Percentiles rank a stretch among this genome's conserved stretches.
phyloP scores from a whole-genome alignment of 2,329 filamentous ascomycete genomes.

The Cordyceps fumosorosea region DNA sequence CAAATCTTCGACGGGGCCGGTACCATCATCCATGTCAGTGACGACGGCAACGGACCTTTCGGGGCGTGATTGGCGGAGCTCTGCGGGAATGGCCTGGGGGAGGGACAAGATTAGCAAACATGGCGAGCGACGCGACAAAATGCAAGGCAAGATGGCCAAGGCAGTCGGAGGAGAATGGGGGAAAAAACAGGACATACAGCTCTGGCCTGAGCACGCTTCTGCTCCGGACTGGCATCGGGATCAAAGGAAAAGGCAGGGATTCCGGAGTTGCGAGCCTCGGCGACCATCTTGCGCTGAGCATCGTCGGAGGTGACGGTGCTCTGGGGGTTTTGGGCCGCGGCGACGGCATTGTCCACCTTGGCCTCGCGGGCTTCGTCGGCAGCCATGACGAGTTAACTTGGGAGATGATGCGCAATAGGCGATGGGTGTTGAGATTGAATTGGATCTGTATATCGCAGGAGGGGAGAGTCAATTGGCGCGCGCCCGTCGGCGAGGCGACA shows the following conservation, averaged over 20 bases:
- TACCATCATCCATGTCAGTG: conserved; percentile 72
- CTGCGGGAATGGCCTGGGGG: conserved; percentile 30
- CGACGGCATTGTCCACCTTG: conserved; percentile 8
- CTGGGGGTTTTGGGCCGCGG: conserved; percentile 58
- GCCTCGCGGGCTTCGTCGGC: conserved; percentile 8
- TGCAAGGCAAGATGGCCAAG: background rate
- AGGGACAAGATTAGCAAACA: conserved; percentile 3
- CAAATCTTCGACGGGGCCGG: conserved; percentile 65
- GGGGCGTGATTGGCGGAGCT: conserved; percentile 28
- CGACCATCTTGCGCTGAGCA: conserved; percentile 66
- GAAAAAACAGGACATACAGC: conserved; percentile 50
- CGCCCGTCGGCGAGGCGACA: conserved; percentile 11
- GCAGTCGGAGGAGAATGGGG: background rate
- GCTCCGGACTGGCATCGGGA: conserved; percentile 71
- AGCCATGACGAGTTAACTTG: background rate
- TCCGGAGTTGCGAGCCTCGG: conserved; percentile 73
- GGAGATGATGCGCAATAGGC: background rate
- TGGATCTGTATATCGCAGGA: background rate
- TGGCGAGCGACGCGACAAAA: background rate
- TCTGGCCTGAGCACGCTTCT: conserved; percentile 76
- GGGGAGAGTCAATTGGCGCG: conserved; percentile 9
- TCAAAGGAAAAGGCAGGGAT: conserved; percentile 79
- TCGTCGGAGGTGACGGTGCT: conserved; percentile 61
- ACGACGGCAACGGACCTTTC: conserved; percentile 62
- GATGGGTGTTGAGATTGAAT: background rate